A percentile compares a stretch with the other conserved stretches of the same genome.
phyloP scores from a whole-genome alignment of 768 basidiomycete genomes.

The Piloderma croceum region DNA sequence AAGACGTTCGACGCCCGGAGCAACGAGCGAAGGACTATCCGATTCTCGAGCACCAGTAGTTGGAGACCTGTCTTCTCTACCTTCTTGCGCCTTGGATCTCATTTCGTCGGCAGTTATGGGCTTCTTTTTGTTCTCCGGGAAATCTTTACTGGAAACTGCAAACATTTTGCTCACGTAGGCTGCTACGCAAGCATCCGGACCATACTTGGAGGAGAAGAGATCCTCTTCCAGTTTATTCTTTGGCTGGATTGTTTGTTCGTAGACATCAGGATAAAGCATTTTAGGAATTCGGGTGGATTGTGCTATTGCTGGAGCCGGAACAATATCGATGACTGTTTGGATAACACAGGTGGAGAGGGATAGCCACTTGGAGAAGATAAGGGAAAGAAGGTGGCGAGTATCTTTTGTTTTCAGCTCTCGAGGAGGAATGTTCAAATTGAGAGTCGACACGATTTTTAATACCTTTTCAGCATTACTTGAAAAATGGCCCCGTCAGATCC shows the following conservation, averaged over 20 bases:
- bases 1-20: constrained; percentile 6
- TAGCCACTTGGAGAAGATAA: constrained; percentile 95
- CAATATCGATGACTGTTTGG: constrained; percentile 85
- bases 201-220: constrained; percentile 66
- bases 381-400: constrained; percentile 69
- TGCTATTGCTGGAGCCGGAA: constrained; percentile 82
- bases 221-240: constrained; percentile 81
- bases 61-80: constrained; percentile 36
- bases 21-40: constrained; percentile 11
- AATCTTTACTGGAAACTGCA: constrained; percentile 69
- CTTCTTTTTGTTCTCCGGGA: constrained; percentile 83
- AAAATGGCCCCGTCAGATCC: not conserved
- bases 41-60: constrained; percentile 25
- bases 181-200: constrained; percentile 52
- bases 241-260: constrained; percentile 52
- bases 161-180: constrained; percentile 99
- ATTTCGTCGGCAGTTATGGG: constrained; percentile 79
- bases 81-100: constrained; percentile 56
- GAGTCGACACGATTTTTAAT: constrained; percentile 75
- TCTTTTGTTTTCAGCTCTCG: constrained; percentile 93
- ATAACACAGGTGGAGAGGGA: constrained; percentile 90
- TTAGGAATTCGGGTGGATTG: constrained; percentile 82
- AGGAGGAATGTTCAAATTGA: constrained; percentile 77
- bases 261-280: constrained; percentile 82
- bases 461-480: constrained; percentile 85